Evolutionary conservation across 495 filamentous ascomycete genomes (phyloP).

Genomic region (Annulohypoxylon stygium): DNA sequence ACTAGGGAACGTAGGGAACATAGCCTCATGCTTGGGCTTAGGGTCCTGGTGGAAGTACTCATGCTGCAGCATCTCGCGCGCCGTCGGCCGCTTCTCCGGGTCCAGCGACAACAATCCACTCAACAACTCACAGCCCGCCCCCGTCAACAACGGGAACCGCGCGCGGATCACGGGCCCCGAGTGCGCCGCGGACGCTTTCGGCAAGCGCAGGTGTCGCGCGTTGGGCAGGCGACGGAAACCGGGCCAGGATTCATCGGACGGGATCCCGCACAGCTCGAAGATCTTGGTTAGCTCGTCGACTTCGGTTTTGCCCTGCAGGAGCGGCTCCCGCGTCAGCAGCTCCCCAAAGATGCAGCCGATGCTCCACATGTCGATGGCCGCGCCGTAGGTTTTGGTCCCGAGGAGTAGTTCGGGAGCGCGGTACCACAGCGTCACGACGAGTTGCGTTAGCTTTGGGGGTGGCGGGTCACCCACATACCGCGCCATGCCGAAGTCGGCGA

Average conservation of each 20-base stretch:
- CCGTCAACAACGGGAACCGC: slow-evolving; percentile 84
- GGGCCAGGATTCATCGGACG: slow-evolving; percentile 88
- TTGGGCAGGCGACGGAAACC: slow-evolving; percentile 90
- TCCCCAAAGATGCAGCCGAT: slow-evolving; percentile 97
- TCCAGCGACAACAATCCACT: slow-evolving; percentile 78
- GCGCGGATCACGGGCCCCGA: slow-evolving; percentile 68
- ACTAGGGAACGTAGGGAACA: slow-evolving; percentile 93
- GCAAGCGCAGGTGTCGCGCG: slow-evolving; percentile 85
- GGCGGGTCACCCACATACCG: slow-evolving; percentile 84
- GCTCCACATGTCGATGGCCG: slow-evolving; percentile 93
- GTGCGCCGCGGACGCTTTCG: slow-evolving; percentile 60
- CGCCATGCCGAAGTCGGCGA: slow-evolving; percentile 98
- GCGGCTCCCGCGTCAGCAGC: slow-evolving; percentile 82
- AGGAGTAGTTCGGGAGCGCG: slow-evolving; percentile 91
- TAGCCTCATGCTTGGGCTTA: slow-evolving; percentile 83
- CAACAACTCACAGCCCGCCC: slow-evolving; percentile 78
- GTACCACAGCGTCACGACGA: slow-evolving; percentile 99
- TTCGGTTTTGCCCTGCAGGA: slow-evolving; percentile 94
- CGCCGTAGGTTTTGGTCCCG: slow-evolving; percentile 80
- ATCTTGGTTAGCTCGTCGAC: slow-evolving; percentile 83
- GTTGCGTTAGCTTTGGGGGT: slow-evolving; percentile 84
- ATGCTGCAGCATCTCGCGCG: slow-evolving; percentile 74
- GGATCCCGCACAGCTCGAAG: slow-evolving; percentile 91
- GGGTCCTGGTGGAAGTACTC: slow-evolving; percentile 92
- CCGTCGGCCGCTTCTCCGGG: slow-evolving; percentile 76